Percentiles rank a stretch among this genome's conserved stretches.
Evolutionary conservation across 805 yeast species (phyloP).

Genomic region (Komagataella mondaviorum): DNA sequence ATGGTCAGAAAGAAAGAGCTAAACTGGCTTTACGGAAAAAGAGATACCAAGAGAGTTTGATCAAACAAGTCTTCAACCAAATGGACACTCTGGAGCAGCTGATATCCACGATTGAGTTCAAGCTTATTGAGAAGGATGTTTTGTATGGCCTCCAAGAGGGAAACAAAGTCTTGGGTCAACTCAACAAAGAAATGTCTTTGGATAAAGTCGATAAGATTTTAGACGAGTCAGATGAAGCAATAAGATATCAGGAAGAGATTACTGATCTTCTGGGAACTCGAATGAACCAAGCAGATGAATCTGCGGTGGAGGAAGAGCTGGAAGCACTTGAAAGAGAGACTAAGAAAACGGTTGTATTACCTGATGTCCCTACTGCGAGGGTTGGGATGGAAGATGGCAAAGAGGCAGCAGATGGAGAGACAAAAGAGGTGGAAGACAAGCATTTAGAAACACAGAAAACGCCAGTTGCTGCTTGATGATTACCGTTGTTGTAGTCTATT

Average conservation of each 20-base stretch:
- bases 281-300: slow-evolving; percentile 33
- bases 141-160: slow-evolving; percentile 73
- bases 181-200: slow-evolving; percentile 67
- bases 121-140: slow-evolving; percentile 78
- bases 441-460: slow-evolving; percentile 5
- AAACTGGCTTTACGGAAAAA: slow-evolving; percentile 58
- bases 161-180: slow-evolving; percentile 54
- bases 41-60: slow-evolving; percentile 69
- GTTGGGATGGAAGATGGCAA: slow-evolving; percentile 6
- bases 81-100: slow-evolving; percentile 67
- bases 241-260: slow-evolving; percentile 65
- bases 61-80: slow-evolving; percentile 64
- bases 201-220: slow-evolving; percentile 70
- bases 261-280: slow-evolving; percentile 34
- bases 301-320: slow-evolving; percentile 56
- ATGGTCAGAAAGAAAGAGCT: slow-evolving; percentile 47
- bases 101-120: slow-evolving; percentile 75
- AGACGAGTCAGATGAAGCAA: slow-evolving; percentile 78
- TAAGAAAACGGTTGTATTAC: slow-evolving; percentile 10
- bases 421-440: slow-evolving; percentile 7
- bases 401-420: slow-evolving; percentile 6
- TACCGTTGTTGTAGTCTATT: too few species aligned
- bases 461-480: neutral
- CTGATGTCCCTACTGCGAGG: slow-evolving; percentile 16
- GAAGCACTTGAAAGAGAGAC: slow-evolving; percentile 34